These are phyloP conservation scores for Phytophthora cryptogea DNA, from an alignment of 352 stramenopile species.

Conservation along the genomic window DNA sequence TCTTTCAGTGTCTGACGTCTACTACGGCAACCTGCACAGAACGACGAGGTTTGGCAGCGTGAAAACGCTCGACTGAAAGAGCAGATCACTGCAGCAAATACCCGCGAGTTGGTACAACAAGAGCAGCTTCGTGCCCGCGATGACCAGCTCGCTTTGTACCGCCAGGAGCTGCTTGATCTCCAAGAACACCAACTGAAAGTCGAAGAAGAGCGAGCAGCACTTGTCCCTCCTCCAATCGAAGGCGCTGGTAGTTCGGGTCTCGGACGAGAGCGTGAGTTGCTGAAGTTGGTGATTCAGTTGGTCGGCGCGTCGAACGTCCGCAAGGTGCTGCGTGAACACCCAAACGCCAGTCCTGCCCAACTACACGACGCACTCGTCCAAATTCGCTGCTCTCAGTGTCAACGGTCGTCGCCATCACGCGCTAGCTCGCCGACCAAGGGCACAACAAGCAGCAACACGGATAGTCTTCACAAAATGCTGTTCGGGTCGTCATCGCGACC, in stretches of 20 bases:
- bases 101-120: conserved; percentile 15
- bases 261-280: conserved; percentile 21
- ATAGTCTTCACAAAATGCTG: conserved; percentile 26
- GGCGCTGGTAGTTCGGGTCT: conserved; percentile 21
- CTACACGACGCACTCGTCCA: conserved; percentile 18
- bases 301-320: conserved; percentile 26
- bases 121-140: conserved; percentile 14
- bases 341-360: conserved; percentile 21
- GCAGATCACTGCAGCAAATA: conserved; percentile 10
- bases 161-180: conserved; percentile 24
- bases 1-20: neutral
- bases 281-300: conserved; percentile 29
- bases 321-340: conserved; percentile 21
- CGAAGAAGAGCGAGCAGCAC: conserved; percentile 10
- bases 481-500: conserved; percentile 15
- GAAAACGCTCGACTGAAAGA: conserved; percentile 30
- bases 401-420: conserved; percentile 4
- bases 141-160: conserved; percentile 17
- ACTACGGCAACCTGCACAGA: conserved; percentile 8
- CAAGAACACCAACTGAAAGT: conserved; percentile 19
- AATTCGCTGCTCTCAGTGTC: conserved; percentile 19
- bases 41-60: conserved; percentile 28
- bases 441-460: neutral
- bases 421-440: conserved; percentile 7
- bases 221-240: conserved; percentile 1